Conservation (phyloP, 169 alveolate genomes). For the Eimeria acervulina region DNA sequence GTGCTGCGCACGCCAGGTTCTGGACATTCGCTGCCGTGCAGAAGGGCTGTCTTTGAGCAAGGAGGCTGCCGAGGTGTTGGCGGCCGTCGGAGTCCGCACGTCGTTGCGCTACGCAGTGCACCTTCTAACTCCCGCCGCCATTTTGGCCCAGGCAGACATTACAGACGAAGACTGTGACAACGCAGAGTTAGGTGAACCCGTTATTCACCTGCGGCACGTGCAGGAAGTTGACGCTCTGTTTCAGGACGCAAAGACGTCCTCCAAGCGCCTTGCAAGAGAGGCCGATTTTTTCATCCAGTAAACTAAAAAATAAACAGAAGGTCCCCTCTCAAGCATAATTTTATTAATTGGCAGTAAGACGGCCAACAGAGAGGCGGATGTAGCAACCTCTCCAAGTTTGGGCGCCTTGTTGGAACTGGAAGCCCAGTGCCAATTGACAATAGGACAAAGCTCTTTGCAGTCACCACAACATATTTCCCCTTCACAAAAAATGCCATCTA, state of each 20-base stretch:
- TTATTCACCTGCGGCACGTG: conserved; percentile 94
- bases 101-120: conserved; percentile 97
- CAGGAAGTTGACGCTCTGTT: conserved; percentile 97
- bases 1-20: conserved; percentile 91
- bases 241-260: conserved; percentile 98
- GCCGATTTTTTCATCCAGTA: conserved; percentile 77
- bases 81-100: conserved; percentile 98
- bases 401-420: background rate
- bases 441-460: background rate
- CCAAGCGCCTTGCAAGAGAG: conserved; percentile 96
- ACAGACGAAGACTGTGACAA: conserved; percentile 54
- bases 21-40: conserved; percentile 98
- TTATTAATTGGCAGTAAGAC: background rate
- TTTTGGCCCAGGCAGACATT: conserved; percentile 95
- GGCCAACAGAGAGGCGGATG: background rate
- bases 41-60: conserved; percentile 94
- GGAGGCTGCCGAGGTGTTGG: conserved; percentile 97
- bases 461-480: background rate
- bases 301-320: conserved; percentile 14
- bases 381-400: background rate
- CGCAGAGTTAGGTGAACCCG: conserved; percentile 91
- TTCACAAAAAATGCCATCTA: background rate
- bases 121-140: conserved; percentile 98
- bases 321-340: background rate
- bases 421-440: background rate